A percentile compares a stretch with the other conserved stretches of the same genome.
phyloP scores from a whole-genome alignment of 2,329 filamentous ascomycete genomes.

The Dactylella cylindrospora region DNA sequence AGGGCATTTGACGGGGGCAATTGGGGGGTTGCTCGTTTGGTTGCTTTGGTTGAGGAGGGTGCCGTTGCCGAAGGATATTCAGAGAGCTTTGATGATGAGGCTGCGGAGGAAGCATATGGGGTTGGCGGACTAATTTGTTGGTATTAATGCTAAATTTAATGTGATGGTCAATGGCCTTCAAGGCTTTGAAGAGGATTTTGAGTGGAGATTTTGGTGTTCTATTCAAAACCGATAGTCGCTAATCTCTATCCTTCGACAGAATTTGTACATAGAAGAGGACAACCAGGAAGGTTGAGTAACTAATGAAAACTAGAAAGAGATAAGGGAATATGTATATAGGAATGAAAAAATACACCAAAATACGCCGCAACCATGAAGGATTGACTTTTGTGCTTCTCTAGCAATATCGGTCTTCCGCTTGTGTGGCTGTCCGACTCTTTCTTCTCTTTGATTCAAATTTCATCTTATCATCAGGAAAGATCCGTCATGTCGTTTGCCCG shows the following conservation, averaged over 20 bases:
- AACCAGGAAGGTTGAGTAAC: no score
- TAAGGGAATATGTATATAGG: background rate
- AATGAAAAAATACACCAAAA: constrained; percentile 1
- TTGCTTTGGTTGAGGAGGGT: constrained; percentile 38
- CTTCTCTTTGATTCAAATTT: no score
- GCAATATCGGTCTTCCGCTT: no score
- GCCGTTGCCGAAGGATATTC: constrained; percentile 25
- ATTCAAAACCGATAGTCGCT: no score
- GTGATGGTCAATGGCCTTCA: background rate
- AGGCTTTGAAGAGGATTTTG: no score
- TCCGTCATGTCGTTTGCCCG: no score
- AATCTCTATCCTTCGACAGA: no score
- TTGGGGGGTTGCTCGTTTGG: constrained; percentile 20
- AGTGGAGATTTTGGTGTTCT: no score
- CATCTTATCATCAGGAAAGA: no score
- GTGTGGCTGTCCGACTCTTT: no score
- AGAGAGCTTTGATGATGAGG: constrained; percentile 35
- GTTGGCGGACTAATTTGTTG: constrained; percentile 3
- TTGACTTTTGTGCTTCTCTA: no score
- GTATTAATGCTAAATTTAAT: background rate
- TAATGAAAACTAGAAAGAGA: no score
- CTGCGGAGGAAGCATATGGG: constrained; percentile 37
- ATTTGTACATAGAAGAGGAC: constrained; percentile 5
- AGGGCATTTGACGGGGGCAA: constrained; percentile 32
- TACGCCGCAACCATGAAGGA: constrained; percentile 8